Evolutionary conservation across 192 early-diverging fungal genomes (phyloP), one percentile per base, ranked within the genome.

Genomic region (Linnemannia elongata): DNA sequence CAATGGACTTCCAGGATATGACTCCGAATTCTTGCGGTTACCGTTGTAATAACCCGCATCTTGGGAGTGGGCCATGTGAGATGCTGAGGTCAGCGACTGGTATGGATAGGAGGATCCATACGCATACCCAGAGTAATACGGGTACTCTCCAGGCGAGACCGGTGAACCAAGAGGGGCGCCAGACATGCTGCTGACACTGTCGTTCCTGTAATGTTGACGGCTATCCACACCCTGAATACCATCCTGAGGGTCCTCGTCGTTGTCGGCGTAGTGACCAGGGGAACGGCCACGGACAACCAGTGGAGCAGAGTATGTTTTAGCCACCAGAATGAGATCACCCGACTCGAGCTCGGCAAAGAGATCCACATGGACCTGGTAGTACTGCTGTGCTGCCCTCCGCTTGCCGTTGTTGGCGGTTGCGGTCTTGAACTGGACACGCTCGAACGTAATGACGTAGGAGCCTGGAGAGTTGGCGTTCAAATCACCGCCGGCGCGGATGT

Each of bases 391-490:
- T 33, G 96, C 96, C 39, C 96, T 91, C 71, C 97, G 94, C 88
- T 97, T 97, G 70, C 97, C 96, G 84, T 98, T 99, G 89, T 99
- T 99, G 45, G 96, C 96, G 0, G 98, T 99, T 27, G 98, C 97
- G 0, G 95, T 95, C 82, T 99, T 99, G 94, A 99, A 99, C 90
- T 99, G 98, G 38, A 99, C 91, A 38, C 98, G 93, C 77, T 99
- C 97, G 89, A 97, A 99, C 69, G 96, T 95, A 17, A 94, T 94
- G 0, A 93, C 90, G 73, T 90, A 91, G 42, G 87, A 70, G 49
- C 81, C 79, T 13, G 87, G 87, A 33, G 79, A 74, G 35, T 82
- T 63, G n/a, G 73, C 10, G 77, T 85, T 91, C n/a, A 94, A 74
- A 73, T 93, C 93, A 4, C 94, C 94, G 55, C 91, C 93, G 4